Base-by-base conservation (phyloP, 2,329 filamentous ascomycete species). In the Phialemonium atrogriseum region DNA sequence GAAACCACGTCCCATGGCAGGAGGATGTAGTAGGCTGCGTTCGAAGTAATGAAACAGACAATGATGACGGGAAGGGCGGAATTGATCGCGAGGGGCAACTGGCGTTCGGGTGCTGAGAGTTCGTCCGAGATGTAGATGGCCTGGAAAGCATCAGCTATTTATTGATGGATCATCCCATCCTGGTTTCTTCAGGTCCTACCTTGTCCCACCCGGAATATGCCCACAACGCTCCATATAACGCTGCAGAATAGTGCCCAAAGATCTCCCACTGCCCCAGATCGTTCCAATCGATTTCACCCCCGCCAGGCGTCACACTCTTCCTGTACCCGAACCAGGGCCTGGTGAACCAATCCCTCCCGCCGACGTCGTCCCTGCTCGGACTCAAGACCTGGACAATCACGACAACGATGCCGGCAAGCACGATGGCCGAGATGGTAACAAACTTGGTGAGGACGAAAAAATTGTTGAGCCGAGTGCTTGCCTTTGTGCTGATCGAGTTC, bases 151-250 rank as follows among this genome's bases (percentile, higher is more conserved):
- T 20, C 17, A 20, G 24, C n/a, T 20, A 10, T 5, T 20, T n/a
- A n/a, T n/a, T 17, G 18, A 24, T 23, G 11, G 32, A 28, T 9
- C 7, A 10, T 20, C 8, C 20, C 11, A 13, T 17, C 9, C 15
- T 20, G 5, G 18, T 16, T 5, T 6, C 1, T 50, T 34, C 3
- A 46, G 50, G 7, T 44, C 61, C 55, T 23, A 71, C 72, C 55
- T 78, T 79, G 34, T 80, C 76, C 76, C 76, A 80, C 0, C 76
- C 76, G 1, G 70, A 75, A 37, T 78, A 80, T 0, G 71, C 75
- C 75, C 74, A 80, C 0, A 80, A 47, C 0, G 71, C 73, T 0
- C 68, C 75, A 41, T 79, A 79, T 1, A 79, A 56, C 0, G 75
- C 76, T 2, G 73, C 65, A 4, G 71, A 73, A 34, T 70, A 69